Evolutionary conservation across 495 filamentous ascomycete genomes (phyloP).

Genomic region (Lasiosphaeria miniovina): DNA sequence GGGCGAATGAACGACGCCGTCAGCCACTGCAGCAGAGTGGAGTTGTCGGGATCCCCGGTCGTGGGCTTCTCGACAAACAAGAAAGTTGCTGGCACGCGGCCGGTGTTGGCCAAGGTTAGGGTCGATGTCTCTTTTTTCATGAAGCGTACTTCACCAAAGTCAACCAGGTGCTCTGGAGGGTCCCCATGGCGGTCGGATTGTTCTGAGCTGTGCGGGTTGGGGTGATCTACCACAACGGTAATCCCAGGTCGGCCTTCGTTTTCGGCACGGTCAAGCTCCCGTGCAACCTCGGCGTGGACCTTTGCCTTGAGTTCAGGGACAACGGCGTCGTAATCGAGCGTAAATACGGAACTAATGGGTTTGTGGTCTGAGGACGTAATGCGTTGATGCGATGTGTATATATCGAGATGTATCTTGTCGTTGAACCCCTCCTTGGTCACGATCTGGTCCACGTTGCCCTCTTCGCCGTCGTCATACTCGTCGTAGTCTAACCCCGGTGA

Average conservation of each 20-base stretch:
- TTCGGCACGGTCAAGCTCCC: constrained; percentile 84
- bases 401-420: constrained; percentile 63
- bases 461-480: constrained; percentile 55
- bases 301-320: constrained; percentile 76
- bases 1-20: constrained; percentile 56
- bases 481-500: constrained; percentile 54
- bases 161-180: constrained; percentile 53
- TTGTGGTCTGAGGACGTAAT: constrained; percentile 95
- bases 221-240: constrained; percentile 75
- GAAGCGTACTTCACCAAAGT: constrained; percentile 73
- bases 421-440: constrained; percentile 55
- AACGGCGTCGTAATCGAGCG: constrained; percentile 77
- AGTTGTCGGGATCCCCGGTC: constrained; percentile 36
- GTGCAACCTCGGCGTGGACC: constrained; percentile 81
- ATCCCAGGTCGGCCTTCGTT: constrained; percentile 86
- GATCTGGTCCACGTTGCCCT: constrained; percentile 38
- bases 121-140: constrained; percentile 59
- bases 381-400: constrained; percentile 83
- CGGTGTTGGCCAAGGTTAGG: constrained; percentile 88
- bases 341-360: constrained; percentile 77
- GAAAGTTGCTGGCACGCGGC: constrained; percentile 71
- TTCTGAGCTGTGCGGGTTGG: constrained; percentile 17
- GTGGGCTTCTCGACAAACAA: constrained; percentile 68
- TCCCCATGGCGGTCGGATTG: constrained; percentile 19
- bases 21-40: constrained; percentile 61